Percentiles rank a stretch among this genome's conserved stretches.
phyloP scores from a whole-genome alignment of 2,329 filamentous ascomycete genomes.

The Davidsoniella neocaledoniae region DNA sequence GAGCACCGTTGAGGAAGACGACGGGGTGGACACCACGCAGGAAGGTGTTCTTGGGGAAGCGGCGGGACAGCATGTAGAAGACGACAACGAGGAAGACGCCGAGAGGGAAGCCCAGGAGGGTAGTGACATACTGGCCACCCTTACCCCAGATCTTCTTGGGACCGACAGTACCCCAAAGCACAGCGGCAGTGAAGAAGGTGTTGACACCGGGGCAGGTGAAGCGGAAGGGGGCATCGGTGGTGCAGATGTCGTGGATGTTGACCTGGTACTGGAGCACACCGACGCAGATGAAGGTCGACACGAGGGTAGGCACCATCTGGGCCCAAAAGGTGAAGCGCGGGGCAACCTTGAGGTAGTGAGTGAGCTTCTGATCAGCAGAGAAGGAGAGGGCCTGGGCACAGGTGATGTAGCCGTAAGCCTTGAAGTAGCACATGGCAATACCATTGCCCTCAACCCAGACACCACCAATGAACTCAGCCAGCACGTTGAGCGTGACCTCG shows the following conservation, averaged over 20 bases:
- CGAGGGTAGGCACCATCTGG: slow-evolving; percentile 40
- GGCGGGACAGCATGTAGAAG: slow-evolving; percentile 18
- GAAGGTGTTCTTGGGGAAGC: slow-evolving; percentile 19
- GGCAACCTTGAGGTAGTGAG: slow-evolving; percentile 43
- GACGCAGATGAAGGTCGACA: slow-evolving; percentile 34
- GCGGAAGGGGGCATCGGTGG: slow-evolving; percentile 20
- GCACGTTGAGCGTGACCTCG: slow-evolving; percentile 34
- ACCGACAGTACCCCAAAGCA: slow-evolving; percentile 30
- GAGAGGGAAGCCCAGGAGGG: slow-evolving; percentile 23
- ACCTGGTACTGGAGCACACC: slow-evolving; percentile 32
- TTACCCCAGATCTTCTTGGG: slow-evolving; percentile 25
- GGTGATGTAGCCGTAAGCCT: slow-evolving; percentile 33
- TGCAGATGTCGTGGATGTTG: slow-evolving; percentile 23
- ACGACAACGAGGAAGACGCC: slow-evolving; percentile 20
- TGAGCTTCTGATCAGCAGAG: slow-evolving; percentile 31
- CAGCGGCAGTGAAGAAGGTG: slow-evolving; percentile 27
- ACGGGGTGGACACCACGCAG: slow-evolving; percentile 25
- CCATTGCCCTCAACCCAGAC: slow-evolving; percentile 33
- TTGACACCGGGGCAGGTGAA: slow-evolving; percentile 24
- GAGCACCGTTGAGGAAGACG: slow-evolving; percentile 21
- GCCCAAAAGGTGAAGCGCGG: slow-evolving; percentile 41
- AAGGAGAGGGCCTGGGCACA: slow-evolving; percentile 36
- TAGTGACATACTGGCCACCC: slow-evolving; percentile 23
- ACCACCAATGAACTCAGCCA: slow-evolving; percentile 37
- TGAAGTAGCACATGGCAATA: slow-evolving; percentile 37